Percentiles rank a stretch among this genome's conserved stretches.
These are phyloP conservation scores for Eucalyptus fibrosa DNA, from an alignment of 345 rosid genomes.

Conservation along the genomic window DNA sequence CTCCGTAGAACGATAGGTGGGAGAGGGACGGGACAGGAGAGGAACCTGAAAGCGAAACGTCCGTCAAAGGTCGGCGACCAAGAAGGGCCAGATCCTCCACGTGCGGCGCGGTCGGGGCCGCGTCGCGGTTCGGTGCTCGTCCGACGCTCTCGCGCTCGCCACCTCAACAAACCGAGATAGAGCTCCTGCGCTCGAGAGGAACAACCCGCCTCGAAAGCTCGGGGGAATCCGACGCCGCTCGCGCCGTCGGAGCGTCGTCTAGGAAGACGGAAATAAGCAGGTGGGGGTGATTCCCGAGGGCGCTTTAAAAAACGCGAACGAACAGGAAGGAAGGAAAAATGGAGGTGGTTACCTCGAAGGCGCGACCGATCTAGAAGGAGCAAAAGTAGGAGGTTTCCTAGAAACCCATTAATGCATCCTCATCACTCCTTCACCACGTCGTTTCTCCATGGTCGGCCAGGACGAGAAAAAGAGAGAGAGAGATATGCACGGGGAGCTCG, in stretches of 20 bases:
- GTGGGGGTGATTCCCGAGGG: not conserved
- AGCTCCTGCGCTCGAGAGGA: not conserved
- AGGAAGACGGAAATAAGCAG: not conserved
- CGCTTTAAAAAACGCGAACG: not conserved
- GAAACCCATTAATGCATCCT: not conserved
- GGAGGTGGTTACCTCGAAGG: not conserved
- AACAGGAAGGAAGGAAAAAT: not conserved
- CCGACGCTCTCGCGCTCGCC: not conserved
- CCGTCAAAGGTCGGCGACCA: not conserved
- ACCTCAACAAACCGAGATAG: not conserved
- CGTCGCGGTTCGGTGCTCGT: not conserved
- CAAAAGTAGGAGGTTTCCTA: not conserved
- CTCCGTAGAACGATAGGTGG: not conserved
- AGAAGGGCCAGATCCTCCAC: not conserved
- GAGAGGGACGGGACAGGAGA: not conserved
- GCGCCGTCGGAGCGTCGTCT: not conserved
- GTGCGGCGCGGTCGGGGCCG: not conserved
- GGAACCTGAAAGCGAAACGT: not conserved
- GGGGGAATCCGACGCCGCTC: not conserved
- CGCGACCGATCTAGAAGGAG: not conserved
- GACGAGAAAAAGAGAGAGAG: not conserved
- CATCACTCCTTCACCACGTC: not conserved
- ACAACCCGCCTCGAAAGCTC: not conserved
- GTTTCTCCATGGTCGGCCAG: not conserved
- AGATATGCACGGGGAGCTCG: not conserved